These are phyloP conservation scores for Saccharomycopsis synnaedendra DNA, from an alignment of 805 yeast species.

Conservation along the genomic window DNA sequence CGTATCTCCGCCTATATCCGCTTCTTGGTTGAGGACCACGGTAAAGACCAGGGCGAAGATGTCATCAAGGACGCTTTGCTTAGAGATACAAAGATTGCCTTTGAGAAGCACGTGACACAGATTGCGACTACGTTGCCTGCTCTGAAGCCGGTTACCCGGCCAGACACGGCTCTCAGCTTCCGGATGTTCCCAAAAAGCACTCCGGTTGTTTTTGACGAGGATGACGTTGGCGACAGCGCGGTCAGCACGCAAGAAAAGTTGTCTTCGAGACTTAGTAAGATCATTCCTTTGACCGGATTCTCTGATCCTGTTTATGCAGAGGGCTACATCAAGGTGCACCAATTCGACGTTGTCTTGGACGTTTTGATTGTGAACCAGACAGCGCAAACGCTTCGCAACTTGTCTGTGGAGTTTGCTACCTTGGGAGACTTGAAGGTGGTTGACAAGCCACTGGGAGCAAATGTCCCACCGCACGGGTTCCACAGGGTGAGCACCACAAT, in stretches of 20 bases:
- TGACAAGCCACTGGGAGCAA: slow-evolving; percentile 81
- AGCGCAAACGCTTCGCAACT: slow-evolving; percentile 74
- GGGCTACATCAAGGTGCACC: slow-evolving; percentile 92
- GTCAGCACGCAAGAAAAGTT: slow-evolving; percentile 38
- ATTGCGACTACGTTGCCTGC: slow-evolving; percentile 38
- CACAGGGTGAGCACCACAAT: slow-evolving; percentile 80
- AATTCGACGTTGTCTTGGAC: slow-evolving; percentile 90
- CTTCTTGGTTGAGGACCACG: slow-evolving; percentile 58
- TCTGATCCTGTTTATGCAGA: slow-evolving; percentile 98
- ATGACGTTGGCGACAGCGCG: slow-evolving; percentile 15
- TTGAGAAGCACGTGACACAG: slow-evolving; percentile 51
- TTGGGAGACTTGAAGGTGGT: slow-evolving; percentile 92
- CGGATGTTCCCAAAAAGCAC: slow-evolving; percentile 37
- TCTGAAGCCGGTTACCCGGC: slow-evolving; percentile 49
- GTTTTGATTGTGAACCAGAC: slow-evolving; percentile 94
- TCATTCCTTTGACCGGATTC: slow-evolving; percentile 93
- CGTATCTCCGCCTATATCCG: slow-evolving; percentile 82
- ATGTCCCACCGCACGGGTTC: slow-evolving; percentile 96
- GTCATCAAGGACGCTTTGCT: slow-evolving; percentile 58
- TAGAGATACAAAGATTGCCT: slow-evolving; percentile 81
- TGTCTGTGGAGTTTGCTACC: slow-evolving; percentile 91
- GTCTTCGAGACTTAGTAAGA: slow-evolving; percentile 73
- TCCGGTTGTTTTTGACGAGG: slow-evolving; percentile 27
- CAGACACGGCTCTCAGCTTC: slow-evolving; percentile 68
- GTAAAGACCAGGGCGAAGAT: slow-evolving; percentile 28